These are phyloP conservation scores for Dothidotthia symphoricarpi DNA, from an alignment of 2,329 filamentous ascomycete genomes.

Conservation along the genomic window DNA sequence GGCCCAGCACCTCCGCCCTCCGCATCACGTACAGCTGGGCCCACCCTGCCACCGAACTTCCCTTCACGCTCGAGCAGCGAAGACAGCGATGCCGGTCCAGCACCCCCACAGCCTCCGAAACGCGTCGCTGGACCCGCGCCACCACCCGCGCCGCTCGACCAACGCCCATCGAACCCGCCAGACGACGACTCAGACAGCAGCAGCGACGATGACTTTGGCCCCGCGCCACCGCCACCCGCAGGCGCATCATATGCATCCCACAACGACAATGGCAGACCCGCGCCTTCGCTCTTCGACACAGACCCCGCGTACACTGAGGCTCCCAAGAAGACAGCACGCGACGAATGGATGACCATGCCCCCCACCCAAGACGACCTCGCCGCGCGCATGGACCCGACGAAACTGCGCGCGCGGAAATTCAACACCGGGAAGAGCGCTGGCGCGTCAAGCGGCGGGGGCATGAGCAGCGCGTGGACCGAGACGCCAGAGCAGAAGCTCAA, in stretches of 20 bases:
- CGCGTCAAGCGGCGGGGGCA: slow-evolving; percentile 42
- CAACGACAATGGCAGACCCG: slow-evolving; percentile 8
- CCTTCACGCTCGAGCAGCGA: slow-evolving; percentile 25
- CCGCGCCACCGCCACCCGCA: slow-evolving; percentile 42
- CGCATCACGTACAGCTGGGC: slow-evolving; percentile 48
- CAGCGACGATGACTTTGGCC: slow-evolving; percentile 49
- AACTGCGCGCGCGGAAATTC: slow-evolving; percentile 79
- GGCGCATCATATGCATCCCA: slow-evolving; percentile 15
- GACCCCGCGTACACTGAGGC: slow-evolving; percentile 31
- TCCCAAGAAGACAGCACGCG: slow-evolving; percentile 60
- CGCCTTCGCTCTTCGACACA: slow-evolving; percentile 34
- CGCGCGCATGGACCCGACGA: slow-evolving; percentile 75
- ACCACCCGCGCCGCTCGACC: slow-evolving; percentile 51
- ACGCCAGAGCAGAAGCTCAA: slow-evolving; percentile 84
- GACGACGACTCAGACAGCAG: slow-evolving; percentile 37
- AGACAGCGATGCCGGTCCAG: slow-evolving; percentile 30
- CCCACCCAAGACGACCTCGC: slow-evolving; percentile 51
- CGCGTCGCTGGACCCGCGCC: slow-evolving; percentile 55
- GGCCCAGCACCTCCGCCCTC: slow-evolving; percentile 57
- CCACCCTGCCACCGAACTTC: slow-evolving; percentile 51
- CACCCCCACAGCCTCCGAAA: slow-evolving; percentile 44
- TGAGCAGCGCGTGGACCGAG: slow-evolving; percentile 78
- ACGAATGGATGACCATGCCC: slow-evolving; percentile 62
- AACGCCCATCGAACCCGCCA: slow-evolving; percentile 45
- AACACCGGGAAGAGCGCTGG: slow-evolving; percentile 64